Conservation (phyloP, 441 rosid species). For the Francoa sonchifolia region DNA sequence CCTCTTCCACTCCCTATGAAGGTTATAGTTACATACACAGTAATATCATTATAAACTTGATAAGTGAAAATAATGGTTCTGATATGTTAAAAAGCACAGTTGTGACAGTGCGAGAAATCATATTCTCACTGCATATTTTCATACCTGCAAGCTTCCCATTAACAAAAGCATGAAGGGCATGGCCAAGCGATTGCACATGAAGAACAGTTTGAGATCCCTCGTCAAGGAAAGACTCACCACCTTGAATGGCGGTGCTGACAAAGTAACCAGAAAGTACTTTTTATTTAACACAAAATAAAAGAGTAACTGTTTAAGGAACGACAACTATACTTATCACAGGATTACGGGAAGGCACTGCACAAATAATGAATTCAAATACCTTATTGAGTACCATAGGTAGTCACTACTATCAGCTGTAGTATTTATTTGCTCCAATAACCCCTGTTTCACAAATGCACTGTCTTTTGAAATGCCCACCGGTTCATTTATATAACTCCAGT, state of each 20-base stretch:
- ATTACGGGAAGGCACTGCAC: constrained; percentile 3
- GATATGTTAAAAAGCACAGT: not conserved
- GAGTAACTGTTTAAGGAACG: constrained; percentile 1
- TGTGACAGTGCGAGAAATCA: not conserved
- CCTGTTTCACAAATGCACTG: constrained; percentile 45
- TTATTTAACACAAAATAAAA: not conserved
- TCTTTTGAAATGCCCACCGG: constrained; percentile 71
- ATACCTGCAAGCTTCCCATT: constrained; percentile 78
- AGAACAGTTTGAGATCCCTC: constrained; percentile 66
- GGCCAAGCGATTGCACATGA: constrained; percentile 82
- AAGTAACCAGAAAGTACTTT: constrained; percentile 6
- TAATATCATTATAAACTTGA: not conserved
- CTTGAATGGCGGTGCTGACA: constrained; percentile 43
- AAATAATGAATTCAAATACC: constrained; percentile 29
- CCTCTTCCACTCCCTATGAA: constrained; percentile 61
- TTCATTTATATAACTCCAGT: constrained; percentile 77
- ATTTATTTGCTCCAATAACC: constrained; percentile 79
- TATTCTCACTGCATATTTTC: constrained; percentile 3
- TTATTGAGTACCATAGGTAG: constrained; percentile 82
- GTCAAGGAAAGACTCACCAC: constrained; percentile 43
- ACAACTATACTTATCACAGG: constrained; percentile 1
- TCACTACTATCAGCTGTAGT: constrained; percentile 80
- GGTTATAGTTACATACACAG: constrained; percentile 3
- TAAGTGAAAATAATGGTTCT: too few relatives aligned
- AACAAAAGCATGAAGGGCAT: constrained; percentile 66